Evolutionary conservation across 202 grass and related monocot species (phyloP).

Genomic region (Panicum hallii): DNA sequence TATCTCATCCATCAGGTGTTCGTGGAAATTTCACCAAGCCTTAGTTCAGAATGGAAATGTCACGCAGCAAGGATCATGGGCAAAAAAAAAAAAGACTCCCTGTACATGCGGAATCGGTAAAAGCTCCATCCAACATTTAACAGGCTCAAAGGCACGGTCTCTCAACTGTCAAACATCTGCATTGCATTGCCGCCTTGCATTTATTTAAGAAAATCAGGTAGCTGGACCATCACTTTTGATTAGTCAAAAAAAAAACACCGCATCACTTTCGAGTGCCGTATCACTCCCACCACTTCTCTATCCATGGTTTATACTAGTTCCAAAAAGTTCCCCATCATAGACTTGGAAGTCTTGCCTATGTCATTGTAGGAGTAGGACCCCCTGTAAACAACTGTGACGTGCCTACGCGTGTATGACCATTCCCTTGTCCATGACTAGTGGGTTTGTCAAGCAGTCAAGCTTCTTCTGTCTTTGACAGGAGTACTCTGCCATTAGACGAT

Average conservation of each 20-base stretch:
- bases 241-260: not conserved
- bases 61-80: not conserved
- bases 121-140: not conserved
- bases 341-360: not conserved
- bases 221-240: not conserved
- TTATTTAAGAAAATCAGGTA: not conserved
- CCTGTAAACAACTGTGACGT: not conserved
- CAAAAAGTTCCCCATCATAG: not conserved
- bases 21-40: not conserved
- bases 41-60: not conserved
- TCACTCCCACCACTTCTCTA: not conserved
- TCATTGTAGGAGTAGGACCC: not conserved
- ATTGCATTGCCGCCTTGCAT: not conserved
- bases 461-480: not conserved
- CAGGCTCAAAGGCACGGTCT: not conserved
- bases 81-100: not conserved
- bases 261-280: not conserved
- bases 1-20: not conserved
- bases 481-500: not conserved
- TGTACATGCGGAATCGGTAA: not conserved
- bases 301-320: constrained; percentile 11
- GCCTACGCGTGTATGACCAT: not conserved
- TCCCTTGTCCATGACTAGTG: not conserved
- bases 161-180: not conserved
- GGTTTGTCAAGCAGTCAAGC: not conserved